Percentiles rank a stretch among this genome's conserved stretches.
Evolutionary conservation across 305 asterid species (phyloP).

Genomic region (Fraxinus velutina): DNA sequence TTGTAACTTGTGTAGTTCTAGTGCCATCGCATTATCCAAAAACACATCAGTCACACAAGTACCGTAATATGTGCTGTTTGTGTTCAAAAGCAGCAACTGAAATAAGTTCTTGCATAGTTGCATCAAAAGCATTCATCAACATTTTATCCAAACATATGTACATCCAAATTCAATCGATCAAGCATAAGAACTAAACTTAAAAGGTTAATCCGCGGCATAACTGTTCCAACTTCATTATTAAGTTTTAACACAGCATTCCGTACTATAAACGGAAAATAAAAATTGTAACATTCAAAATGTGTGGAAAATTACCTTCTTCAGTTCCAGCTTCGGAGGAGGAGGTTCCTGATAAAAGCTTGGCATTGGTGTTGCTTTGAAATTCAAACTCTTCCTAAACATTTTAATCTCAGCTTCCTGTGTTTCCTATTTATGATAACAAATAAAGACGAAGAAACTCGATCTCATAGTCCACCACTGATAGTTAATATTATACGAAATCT

Average conservation of each 20-base stretch:
- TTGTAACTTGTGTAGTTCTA: not conserved
- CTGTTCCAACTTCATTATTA: not conserved
- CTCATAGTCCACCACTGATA: not conserved
- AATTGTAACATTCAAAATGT: not conserved
- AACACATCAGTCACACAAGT: not conserved
- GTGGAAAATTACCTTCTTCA: conserved; percentile 64
- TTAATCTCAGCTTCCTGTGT: conserved; percentile 81
- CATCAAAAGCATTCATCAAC: not conserved
- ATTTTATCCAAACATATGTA: not conserved
- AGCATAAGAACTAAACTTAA: not conserved
- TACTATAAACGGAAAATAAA: not conserved
- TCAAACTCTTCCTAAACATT: conserved; percentile 75
- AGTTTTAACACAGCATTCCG: not conserved
- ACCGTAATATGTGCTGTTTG: not conserved
- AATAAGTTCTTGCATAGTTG: not conserved
- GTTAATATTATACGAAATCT: conserved; percentile 1
- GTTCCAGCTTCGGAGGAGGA: conserved; percentile 72
- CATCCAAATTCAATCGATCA: not conserved
- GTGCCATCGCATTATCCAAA: not conserved
- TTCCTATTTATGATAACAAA: conserved; percentile 46
- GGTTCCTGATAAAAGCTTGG: conserved; percentile 98
- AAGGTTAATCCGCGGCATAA: not conserved
- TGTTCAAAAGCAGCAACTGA: not conserved
- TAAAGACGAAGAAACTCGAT: conserved; percentile 12
- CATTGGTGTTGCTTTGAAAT: conserved; percentile 92